Conservation (phyloP, 495 filamentous ascomycete genomes). For the Penicillium manginii region DNA sequence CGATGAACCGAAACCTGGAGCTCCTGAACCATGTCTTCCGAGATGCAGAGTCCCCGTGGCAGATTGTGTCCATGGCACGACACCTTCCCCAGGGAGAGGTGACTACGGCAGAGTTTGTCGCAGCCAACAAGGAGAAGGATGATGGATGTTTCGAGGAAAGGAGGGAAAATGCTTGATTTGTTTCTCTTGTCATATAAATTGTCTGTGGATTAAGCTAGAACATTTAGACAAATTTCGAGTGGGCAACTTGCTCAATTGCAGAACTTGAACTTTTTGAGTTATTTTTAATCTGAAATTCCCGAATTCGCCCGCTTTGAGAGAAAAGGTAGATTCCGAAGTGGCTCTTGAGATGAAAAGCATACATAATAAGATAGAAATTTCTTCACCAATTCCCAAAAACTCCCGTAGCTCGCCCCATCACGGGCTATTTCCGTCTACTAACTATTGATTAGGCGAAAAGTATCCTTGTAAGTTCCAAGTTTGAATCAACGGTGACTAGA, state of each 20-base stretch:
- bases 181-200: neutral
- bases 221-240: too few species aligned
- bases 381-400: neutral
- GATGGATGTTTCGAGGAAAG: conserved; percentile 11
- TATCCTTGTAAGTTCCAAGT: too few species aligned
- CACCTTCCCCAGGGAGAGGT: conserved; percentile 26
- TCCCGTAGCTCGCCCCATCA: neutral
- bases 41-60: conserved; percentile 19
- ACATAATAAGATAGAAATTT: neutral
- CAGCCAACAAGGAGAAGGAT: conserved; percentile 13
- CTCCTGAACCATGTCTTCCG: conserved; percentile 26
- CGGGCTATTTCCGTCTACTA: neutral
- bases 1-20: conserved; percentile 32
- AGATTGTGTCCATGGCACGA: conserved; percentile 30
- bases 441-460: neutral
- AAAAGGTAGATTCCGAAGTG: neutral
- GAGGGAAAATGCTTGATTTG: conserved; percentile 6
- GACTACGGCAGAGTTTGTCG: conserved; percentile 10
- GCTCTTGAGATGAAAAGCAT: neutral
- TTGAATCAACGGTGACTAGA: too few species aligned
- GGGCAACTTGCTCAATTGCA: too few species aligned
- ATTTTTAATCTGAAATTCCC: neutral
- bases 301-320: neutral
- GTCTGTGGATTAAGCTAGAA: neutral
- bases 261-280: neutral